A percentile compares a stretch with the other conserved stretches of the same genome.
These are phyloP conservation scores for Adenanthera pavonina DNA, from an alignment of 306 rosid genomes.

Conservation along the genomic window DNA sequence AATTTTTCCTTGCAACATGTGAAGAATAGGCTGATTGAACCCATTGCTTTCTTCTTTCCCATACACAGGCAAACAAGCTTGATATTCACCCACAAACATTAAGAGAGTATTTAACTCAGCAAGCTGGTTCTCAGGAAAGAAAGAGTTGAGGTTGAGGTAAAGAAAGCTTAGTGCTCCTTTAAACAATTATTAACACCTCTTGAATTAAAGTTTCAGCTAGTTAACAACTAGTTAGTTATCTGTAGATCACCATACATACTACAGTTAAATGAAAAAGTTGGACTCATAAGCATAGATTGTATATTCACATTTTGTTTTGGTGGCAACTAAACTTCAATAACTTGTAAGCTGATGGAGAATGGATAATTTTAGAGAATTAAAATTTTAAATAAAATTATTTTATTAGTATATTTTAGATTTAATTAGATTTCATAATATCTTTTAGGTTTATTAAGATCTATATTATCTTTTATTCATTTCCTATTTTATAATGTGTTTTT, in stretches of 20 bases:
- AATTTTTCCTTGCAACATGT: no score
- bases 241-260: slow-evolving; percentile 1
- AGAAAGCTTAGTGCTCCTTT: slow-evolving; percentile 14
- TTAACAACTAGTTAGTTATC: background rate
- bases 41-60: background rate
- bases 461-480: no score
- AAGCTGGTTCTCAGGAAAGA: slow-evolving; percentile 14
- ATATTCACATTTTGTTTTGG: slow-evolving; percentile 1
- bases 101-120: background rate
- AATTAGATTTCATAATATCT: no score
- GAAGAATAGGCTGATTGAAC: no score
- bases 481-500: no score
- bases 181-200: background rate
- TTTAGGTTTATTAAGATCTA: no score
- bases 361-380: no score
- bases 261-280: background rate
- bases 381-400: no score
- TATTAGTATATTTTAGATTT: no score
- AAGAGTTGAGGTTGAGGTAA: slow-evolving; percentile 20
- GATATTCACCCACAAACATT: slow-evolving; percentile 12
- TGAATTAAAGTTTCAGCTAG: slow-evolving; percentile 27
- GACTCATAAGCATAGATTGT: background rate
- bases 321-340: background rate
- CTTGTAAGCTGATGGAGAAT: background rate
- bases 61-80: slow-evolving; percentile 10